Base-by-base conservation (phyloP, 345 rosid genomes). In the Anacardium occidentale region DNA sequence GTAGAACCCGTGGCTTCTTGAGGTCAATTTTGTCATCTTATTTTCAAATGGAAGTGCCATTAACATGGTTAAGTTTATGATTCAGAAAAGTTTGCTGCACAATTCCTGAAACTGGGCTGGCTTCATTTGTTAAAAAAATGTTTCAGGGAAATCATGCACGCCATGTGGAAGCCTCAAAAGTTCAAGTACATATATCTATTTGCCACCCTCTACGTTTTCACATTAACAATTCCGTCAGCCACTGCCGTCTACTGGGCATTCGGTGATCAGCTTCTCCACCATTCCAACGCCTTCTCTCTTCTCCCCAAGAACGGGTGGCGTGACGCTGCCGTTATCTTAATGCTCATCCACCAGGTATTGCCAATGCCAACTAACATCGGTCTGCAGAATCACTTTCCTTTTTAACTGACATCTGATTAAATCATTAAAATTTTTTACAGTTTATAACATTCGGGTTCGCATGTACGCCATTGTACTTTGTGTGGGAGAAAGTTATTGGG, bases 141-240 rank as follows among this genome's bases (percentile, higher is more conserved):
- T 77, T 69, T 34, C 87, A 95, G 99, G 72, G 99, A 95, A 74
- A 93, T 95, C 42, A 95, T 95, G 99, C 99, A 95, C 71, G 99
- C 99, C 1, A 95, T 95, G 99, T 95, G 99, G 99, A 95, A 95
- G 81, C 99, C 99, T 5, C 94, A 91, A 26, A 92, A 93, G 81
- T 95, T 95, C 77, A 95, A 95, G 85, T 91, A 83, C 82, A 96
- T 96, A 50, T 95, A 96, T 81, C 85, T 96, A 81, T 29, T 91
- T 70, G 99, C 99, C 3, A 96, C 99, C 25, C 74, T 96, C 13
- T 96, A 96, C 54, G 99, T 96, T 44, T 96, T 90, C 88, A 96
- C 99, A 4, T 72, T 96, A 24, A 96, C 99, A 22, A 75, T 96
- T 66, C 99, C 99, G 44, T 96, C 99, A 0, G 97, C 99, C 14